Percentiles rank a stretch among this genome's conserved stretches.
phyloP scores from a whole-genome alignment of 495 filamentous ascomycete genomes.

The Aspergillus avenaceus region DNA sequence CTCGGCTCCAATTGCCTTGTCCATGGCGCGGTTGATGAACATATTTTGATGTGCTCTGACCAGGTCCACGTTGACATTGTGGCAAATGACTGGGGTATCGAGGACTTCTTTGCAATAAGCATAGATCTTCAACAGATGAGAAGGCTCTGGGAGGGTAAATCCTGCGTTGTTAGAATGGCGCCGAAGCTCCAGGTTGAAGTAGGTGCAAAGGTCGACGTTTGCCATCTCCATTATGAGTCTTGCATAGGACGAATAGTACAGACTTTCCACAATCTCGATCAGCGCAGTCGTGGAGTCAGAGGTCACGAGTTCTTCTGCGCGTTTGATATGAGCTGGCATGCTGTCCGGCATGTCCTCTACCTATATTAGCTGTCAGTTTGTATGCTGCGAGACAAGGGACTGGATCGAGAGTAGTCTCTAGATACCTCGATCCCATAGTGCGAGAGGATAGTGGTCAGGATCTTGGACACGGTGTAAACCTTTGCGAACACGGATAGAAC shows the following conservation, averaged over 20 bases:
- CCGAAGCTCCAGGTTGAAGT: constrained; percentile 18
- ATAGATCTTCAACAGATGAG: constrained; percentile 30
- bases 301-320: constrained; percentile 22
- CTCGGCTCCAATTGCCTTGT: constrained; percentile 1
- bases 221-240: constrained; percentile 36
- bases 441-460: constrained; percentile 28
- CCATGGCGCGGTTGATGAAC: constrained; percentile 18
- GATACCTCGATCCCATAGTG: constrained; percentile 34
- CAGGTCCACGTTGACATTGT: constrained; percentile 15
- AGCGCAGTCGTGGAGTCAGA: constrained; percentile 21
- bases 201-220: constrained; percentile 31
- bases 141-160: constrained; percentile 27
- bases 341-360: constrained; percentile 23
- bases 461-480: constrained; percentile 36
- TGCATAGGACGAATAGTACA: constrained; percentile 36
- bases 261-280: constrained; percentile 28
- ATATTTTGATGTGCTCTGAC: constrained; percentile 24
- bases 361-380: constrained; percentile 12
- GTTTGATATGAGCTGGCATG: constrained; percentile 24
- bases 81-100: constrained; percentile 24
- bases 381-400: not conserved
- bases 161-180: constrained; percentile 4
- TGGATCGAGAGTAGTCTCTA: not conserved
- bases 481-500: constrained; percentile 25
- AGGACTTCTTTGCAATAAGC: constrained; percentile 30